These are phyloP conservation scores for Ceratocystis cubensis DNA, from an alignment of 2,329 filamentous ascomycete species.

Conservation along the genomic window DNA sequence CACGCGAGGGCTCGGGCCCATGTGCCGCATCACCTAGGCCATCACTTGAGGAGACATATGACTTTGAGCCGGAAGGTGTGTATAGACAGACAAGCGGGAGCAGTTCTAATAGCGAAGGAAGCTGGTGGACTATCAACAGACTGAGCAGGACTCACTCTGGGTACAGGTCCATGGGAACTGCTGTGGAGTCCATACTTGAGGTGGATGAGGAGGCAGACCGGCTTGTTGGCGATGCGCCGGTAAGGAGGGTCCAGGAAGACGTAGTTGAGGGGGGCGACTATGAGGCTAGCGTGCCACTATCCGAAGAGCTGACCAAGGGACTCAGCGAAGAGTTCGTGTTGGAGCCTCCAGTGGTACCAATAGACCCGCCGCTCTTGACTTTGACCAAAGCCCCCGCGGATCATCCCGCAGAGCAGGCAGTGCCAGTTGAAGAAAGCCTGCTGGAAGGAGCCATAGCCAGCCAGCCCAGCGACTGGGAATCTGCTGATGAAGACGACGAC, in stretches of 20 bases:
- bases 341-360: not conserved
- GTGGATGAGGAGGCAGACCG: constrained; percentile 3
- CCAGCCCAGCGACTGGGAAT: not conserved
- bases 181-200: constrained; percentile 2
- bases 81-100: constrained; percentile 1
- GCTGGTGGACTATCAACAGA: not conserved
- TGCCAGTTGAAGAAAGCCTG: not conserved
- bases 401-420: not conserved
- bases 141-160: constrained; percentile 5
- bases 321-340: not conserved
- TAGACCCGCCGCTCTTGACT: not conserved
- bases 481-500: not conserved
- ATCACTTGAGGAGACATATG: not conserved
- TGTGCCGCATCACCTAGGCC: not conserved
- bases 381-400: not conserved
- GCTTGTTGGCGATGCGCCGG: not conserved
- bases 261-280: no score
- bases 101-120: not conserved
- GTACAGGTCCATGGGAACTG: not conserved
- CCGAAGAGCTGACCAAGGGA: not conserved
- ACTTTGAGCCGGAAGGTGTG: not conserved
- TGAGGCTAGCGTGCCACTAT: not conserved
- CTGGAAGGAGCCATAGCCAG: not conserved
- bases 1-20: not conserved
- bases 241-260: not conserved